These are phyloP conservation scores for Picochlorum sp. DNA, from an alignment of 139 green algal species.

Conservation along the genomic window DNA sequence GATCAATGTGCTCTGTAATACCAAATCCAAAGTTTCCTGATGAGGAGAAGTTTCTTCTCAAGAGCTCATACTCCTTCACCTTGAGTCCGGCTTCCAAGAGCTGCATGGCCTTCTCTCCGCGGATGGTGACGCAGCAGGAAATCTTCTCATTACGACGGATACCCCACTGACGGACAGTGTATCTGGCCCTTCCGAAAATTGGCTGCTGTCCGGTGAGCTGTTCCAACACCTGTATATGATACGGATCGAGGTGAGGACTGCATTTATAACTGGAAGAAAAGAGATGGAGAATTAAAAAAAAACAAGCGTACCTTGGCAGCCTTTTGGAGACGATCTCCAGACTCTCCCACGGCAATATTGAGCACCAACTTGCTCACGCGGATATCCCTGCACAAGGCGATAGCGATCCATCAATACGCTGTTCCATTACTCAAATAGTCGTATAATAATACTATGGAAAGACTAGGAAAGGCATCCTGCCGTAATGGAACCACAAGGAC, in stretches of 20 bases:
- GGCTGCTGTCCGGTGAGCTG: conserved; percentile 98
- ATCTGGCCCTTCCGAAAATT: conserved; percentile 95
- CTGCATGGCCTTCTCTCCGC: conserved; percentile 97
- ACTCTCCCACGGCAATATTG: conserved; percentile 97
- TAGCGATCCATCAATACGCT: neutral
- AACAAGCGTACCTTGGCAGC: conserved; percentile 80
- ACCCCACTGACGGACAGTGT: conserved; percentile 95
- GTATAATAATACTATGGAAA: too few relatives aligned
- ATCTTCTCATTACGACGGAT: conserved; percentile 99
- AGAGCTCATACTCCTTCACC: conserved; percentile 99
- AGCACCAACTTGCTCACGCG: conserved; percentile 95
- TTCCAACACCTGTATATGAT: conserved; percentile 84
- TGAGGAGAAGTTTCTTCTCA: conserved; percentile 93
- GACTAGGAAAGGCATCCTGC: too few relatives aligned
- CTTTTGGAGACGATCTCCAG: conserved; percentile 95
- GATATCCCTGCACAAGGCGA: conserved; percentile 62
- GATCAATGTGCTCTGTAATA: conserved; percentile 98
- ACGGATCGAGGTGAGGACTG: neutral
- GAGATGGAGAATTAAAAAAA: too few relatives aligned
- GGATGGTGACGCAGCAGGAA: conserved; percentile 88
- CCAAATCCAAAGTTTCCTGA: conserved; percentile 95
- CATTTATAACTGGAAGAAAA: too few relatives aligned
- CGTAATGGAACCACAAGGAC: too few relatives aligned
- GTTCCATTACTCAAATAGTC: neutral
- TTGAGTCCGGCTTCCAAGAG: conserved; percentile 97